Percentiles rank a stretch among this genome's conserved stretches.
Evolutionary conservation across 2,329 filamentous ascomycete genomes (phyloP).

Genomic region (Venturia asperata): DNA sequence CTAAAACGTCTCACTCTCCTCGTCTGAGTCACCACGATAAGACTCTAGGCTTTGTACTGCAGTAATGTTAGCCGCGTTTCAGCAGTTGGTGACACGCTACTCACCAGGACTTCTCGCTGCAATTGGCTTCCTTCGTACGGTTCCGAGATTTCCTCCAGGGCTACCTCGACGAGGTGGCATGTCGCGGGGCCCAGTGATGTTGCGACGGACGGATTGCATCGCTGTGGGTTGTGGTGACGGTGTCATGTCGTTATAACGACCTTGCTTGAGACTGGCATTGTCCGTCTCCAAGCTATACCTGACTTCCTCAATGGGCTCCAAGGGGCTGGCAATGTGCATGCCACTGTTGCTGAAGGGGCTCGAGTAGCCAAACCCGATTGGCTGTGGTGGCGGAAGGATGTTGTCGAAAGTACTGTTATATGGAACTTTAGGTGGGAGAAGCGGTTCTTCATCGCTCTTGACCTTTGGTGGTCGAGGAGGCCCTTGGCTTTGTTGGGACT

Average conservation of each 20-base stretch:
- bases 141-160: conserved; percentile 11
- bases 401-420: conserved; percentile 27
- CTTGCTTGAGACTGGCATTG: conserved; percentile 12
- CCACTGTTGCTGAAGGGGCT: conserved; percentile 15
- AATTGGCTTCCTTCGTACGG: conserved; percentile 12
- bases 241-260: conserved; percentile 15
- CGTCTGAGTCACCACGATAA: conserved; percentile 15
- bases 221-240: conserved; percentile 19
- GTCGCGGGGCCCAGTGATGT: conserved; percentile 19
- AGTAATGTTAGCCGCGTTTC: not conserved
- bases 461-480: conserved; percentile 49
- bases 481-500: conserved; percentile 20
- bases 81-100: not conserved
- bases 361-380: conserved; percentile 27
- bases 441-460: conserved; percentile 51
- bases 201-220: conserved; percentile 17
- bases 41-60: conserved; percentile 15
- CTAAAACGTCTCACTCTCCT: conserved; percentile 13
- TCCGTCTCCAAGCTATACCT: conserved; percentile 45
- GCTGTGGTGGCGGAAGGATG: conserved; percentile 28
- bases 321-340: conserved; percentile 26
- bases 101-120: conserved; percentile 6
- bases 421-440: conserved; percentile 44
- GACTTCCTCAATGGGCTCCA: conserved; percentile 47
- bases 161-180: conserved; percentile 18